phyloP scores from a whole-genome alignment of 2,329 filamentous ascomycete species.

The Beauveria scarabaeidicola region DNA sequence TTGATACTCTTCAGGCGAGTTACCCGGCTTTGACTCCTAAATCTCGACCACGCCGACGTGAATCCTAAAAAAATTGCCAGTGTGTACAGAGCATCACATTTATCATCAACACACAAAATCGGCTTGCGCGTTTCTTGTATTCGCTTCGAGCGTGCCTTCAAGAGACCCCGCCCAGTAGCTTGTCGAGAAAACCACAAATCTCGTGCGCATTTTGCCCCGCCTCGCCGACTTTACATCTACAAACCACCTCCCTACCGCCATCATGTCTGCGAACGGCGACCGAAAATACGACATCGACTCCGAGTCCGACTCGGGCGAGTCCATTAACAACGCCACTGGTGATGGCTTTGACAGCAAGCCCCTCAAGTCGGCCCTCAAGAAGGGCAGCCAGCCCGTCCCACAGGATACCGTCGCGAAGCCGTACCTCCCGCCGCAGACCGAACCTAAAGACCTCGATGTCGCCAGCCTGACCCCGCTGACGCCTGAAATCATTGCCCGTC shows the following conservation, averaged over 20 bases:
- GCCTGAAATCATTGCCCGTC: conserved; percentile 92
- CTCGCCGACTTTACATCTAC: conserved; percentile 8
- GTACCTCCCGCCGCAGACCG: conserved; percentile 74
- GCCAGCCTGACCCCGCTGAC: conserved; percentile 73
- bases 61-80: background rate
- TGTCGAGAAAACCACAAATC: conserved; percentile 9
- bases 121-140: background rate
- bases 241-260: conserved; percentile 17
- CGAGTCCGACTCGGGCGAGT: conserved; percentile 60
- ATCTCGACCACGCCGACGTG: conserved; percentile 15
- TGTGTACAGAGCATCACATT: background rate
- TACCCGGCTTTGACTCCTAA: conserved; percentile 18
- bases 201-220: conserved; percentile 13
- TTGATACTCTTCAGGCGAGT: conserved; percentile 30
- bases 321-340: conserved; percentile 45
- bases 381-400: conserved; percentile 46
- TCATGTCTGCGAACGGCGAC: conserved; percentile 51
- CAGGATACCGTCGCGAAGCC: conserved; percentile 47
- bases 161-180: conserved; percentile 7
- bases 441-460: conserved; percentile 82
- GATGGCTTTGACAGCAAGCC: conserved; percentile 57
- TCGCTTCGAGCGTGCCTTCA: background rate
- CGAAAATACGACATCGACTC: conserved; percentile 63
- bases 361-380: conserved; percentile 82
- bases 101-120: background rate